Base-by-base conservation (phyloP, 2,329 filamentous ascomycete genomes). In the Aspergillus sp. region DNA sequence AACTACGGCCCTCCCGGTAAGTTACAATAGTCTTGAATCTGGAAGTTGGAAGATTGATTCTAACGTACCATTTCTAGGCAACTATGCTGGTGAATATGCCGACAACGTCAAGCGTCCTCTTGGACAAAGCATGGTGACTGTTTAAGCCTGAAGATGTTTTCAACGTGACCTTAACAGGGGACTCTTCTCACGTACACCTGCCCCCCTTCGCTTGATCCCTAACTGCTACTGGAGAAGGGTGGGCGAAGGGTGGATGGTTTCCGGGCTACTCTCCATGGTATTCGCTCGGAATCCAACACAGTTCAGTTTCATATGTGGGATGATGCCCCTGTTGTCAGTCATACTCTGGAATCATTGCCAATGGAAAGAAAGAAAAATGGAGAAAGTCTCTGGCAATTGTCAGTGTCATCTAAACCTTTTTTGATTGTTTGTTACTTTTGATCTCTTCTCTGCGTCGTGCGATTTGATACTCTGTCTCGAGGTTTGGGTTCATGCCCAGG, bases 1-100 rank as follows among this genome's bases (percentile, higher is more conserved):
- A 94, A 96, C 84, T 96, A 96, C 81, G 80, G 79, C 66, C 83
- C 87, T 62, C 79, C 86, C 63, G 92, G 91, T 90, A 86, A 76
- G 86, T 76, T 24, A 12, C 29, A 12, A 4, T 11, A 18, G 20
- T 7, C 11, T n/a, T 26, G 22, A 6, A 36, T 32, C 29, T 12
- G 18, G 24, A 11, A n/a, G 24, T 32, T 11, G 11, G 11, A 12
- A 3, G 26, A 2, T 10, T 67, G 32, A 29, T 71, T 76, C 63
- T 77, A 67, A 47, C 65, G 16, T 31, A 24, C 52, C 22, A 31
- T 62, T 6, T 18, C 22, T 54, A 82, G 84, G 85, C 54, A 88
- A 89, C 77, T 79, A 82, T 56, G 77, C 67, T 14, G 80, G 79
- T 60, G 73, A 82, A 67, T 89, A 85, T 67, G 81, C 64, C 54